Evolutionary conservation across 768 basidiomycete species (phyloP).

Genomic region (Mycena alexandri): DNA sequence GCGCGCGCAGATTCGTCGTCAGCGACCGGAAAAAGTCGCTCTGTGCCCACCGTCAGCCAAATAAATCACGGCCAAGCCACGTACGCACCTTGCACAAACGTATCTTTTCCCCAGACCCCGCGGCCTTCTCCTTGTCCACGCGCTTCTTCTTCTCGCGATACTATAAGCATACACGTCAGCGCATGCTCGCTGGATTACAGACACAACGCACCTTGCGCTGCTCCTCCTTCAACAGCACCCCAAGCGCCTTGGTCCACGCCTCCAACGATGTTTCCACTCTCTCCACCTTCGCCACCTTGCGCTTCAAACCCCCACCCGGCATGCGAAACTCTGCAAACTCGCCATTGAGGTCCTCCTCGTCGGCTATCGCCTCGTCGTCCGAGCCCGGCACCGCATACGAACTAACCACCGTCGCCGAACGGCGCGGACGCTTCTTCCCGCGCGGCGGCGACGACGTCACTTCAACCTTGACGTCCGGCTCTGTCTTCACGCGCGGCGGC

Average conservation of each 20-base stretch:
- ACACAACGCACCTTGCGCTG: slow-evolving; percentile 69
- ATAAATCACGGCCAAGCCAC: slow-evolving; percentile 4
- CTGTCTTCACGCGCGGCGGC: slow-evolving; percentile 31
- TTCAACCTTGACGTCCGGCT: slow-evolving; percentile 38
- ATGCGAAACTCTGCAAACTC: slow-evolving; percentile 35
- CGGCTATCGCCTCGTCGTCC: slow-evolving; percentile 40
- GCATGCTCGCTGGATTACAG: neutral
- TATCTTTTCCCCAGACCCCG: slow-evolving; percentile 59
- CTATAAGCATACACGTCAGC: slow-evolving; percentile 49
- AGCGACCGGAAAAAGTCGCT: slow-evolving; percentile 79
- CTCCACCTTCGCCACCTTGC: slow-evolving; percentile 56
- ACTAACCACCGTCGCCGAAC: slow-evolving; percentile 35
- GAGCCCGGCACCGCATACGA: slow-evolving; percentile 36
- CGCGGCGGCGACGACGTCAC: slow-evolving; percentile 15
- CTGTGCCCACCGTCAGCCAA: slow-evolving; percentile 49
- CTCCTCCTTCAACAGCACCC: slow-evolving; percentile 71
- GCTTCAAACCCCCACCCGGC: slow-evolving; percentile 35
- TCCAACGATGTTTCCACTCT: slow-evolving; percentile 63
- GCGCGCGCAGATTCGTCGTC: slow-evolving; percentile 64
- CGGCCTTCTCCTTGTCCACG: slow-evolving; percentile 64
- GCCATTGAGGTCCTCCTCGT: slow-evolving; percentile 33
- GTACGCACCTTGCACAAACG: slow-evolving; percentile 68
- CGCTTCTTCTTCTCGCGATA: slow-evolving; percentile 74
- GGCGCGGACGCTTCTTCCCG: slow-evolving; percentile 29
- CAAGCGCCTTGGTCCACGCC: slow-evolving; percentile 77